Conservation (phyloP, 768 basidiomycete species). For the Rhizopogon sp. region DNA sequence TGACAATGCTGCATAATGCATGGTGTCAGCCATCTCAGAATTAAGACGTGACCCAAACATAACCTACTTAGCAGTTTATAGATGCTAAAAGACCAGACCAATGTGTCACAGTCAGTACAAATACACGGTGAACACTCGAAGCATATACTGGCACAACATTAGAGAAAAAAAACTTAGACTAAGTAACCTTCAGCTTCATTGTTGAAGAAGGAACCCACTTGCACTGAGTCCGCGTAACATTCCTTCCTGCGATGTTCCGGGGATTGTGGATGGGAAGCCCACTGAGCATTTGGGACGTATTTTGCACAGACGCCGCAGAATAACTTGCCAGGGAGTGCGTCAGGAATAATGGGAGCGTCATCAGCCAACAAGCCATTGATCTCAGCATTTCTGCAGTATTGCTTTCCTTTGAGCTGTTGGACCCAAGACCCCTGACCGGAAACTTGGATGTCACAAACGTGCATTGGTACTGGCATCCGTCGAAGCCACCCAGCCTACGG, state of each 20-base stretch:
- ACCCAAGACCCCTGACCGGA: conserved; percentile 17
- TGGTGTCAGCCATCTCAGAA: too few species aligned
- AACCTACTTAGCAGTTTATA: too few species aligned
- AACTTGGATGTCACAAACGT: conserved; percentile 22
- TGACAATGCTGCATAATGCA: too few species aligned
- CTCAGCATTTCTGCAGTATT: conserved; percentile 13
- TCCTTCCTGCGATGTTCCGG: conserved; percentile 32
- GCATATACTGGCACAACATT: too few species aligned
- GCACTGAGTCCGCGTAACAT: conserved; percentile 15
- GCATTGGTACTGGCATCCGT: conserved; percentile 20
- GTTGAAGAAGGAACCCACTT: too few species aligned
- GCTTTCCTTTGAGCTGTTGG: conserved; percentile 15
- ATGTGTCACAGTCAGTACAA: too few species aligned
- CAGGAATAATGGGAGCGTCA: conserved; percentile 27
- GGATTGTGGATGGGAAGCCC: conserved; percentile 29
- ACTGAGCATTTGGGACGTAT: conserved; percentile 24
- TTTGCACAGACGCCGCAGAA: conserved; percentile 28
- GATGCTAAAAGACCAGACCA: too few species aligned
- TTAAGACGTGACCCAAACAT: too few species aligned
- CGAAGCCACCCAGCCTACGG: conserved; percentile 17
- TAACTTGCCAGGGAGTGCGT: conserved; percentile 13
- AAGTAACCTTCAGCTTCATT: too few species aligned
- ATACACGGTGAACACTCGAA: too few species aligned
- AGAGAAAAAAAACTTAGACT: too few species aligned
- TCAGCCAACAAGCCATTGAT: conserved; percentile 16